A percentile compares a stretch with the other conserved stretches of the same genome.
These are phyloP conservation scores for Diaporthe aspalathi DNA, from an alignment of 2,329 filamentous ascomycete genomes.

Conservation along the genomic window DNA sequence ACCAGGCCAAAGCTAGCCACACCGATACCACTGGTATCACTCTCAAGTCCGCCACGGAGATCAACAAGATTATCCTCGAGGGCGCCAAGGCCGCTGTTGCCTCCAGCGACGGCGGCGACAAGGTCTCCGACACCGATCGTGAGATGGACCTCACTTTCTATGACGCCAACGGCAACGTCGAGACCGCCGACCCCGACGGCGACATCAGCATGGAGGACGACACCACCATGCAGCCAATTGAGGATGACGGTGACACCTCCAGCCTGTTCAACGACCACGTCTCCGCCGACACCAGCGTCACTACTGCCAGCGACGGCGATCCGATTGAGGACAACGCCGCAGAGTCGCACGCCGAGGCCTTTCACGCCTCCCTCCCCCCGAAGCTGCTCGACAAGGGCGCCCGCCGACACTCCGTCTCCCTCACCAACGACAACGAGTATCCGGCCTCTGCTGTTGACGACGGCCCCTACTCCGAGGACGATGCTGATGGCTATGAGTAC, in stretches of 20 bases:
- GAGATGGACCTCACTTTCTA: constrained; percentile 23
- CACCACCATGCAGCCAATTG: background rate
- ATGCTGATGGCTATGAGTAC: background rate
- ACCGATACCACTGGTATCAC: constrained; percentile 6
- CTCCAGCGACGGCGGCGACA: background rate
- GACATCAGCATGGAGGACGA: constrained; percentile 14
- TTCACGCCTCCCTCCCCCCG: background rate
- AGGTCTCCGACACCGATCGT: background rate
- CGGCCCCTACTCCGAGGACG: background rate
- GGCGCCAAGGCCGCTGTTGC: background rate
- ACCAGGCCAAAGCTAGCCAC: constrained; percentile 7
- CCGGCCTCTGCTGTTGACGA: background rate
- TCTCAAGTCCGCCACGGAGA: constrained; percentile 8
- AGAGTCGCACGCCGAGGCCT: background rate
- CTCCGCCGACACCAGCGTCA: constrained; percentile 6
- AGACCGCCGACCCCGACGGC: constrained; percentile 14
- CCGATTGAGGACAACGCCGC: background rate
- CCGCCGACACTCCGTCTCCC: background rate
- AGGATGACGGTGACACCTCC: background rate
- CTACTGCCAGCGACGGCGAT: background rate
- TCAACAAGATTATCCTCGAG: background rate
- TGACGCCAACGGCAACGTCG: constrained; percentile 11
- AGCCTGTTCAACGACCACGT: background rate
- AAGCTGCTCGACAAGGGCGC: background rate
- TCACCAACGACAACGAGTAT: background rate